Conservation (phyloP, 2,329 filamentous ascomycete species). For the Colletotrichum coccodes region DNA sequence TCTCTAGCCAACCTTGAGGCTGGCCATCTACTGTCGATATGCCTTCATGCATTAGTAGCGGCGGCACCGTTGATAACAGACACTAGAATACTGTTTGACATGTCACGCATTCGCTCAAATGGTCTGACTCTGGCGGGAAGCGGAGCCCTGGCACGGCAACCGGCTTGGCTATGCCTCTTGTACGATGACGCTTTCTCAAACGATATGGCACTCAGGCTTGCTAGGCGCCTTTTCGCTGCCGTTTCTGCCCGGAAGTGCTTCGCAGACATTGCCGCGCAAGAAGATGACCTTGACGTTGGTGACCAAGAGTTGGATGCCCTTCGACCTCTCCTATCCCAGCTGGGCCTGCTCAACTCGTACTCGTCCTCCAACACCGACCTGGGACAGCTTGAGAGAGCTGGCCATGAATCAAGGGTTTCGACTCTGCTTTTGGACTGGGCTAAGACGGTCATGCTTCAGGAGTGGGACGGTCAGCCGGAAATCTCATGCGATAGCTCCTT, state of each 20-base stretch:
- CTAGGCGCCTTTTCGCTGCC: slow-evolving; percentile 66
- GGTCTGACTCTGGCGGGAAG: slow-evolving; percentile 60
- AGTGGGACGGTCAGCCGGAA: slow-evolving; percentile 82
- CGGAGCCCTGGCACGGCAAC: slow-evolving; percentile 57
- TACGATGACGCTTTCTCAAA: slow-evolving; percentile 73
- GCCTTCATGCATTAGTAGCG: slow-evolving; percentile 70
- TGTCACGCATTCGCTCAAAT: slow-evolving; percentile 69
- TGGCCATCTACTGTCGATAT: slow-evolving; percentile 66
- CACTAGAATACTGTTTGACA: slow-evolving; percentile 61
- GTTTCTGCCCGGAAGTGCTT: slow-evolving; percentile 64
- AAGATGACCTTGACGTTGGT: slow-evolving; percentile 45
- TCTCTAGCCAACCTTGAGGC: slow-evolving; percentile 60
- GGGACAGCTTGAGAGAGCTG: slow-evolving; percentile 58
- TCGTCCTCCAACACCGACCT: slow-evolving; percentile 58
- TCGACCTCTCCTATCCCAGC: slow-evolving; percentile 59
- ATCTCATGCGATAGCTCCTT: slow-evolving; percentile 77
- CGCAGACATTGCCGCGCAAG: slow-evolving; percentile 52
- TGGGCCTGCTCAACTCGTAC: slow-evolving; percentile 62
- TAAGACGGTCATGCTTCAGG: slow-evolving; percentile 77
- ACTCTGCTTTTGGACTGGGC: slow-evolving; percentile 76
- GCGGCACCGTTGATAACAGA: slow-evolving; percentile 62
- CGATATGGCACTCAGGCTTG: slow-evolving; percentile 67
- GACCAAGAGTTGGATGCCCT: slow-evolving; percentile 54
- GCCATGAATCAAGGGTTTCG: slow-evolving; percentile 67
- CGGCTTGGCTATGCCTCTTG: slow-evolving; percentile 62